Evolutionary conservation across 345 rosid species (phyloP), one percentile per base, ranked within the genome.

Genomic region (Eucalyptus pauciflora): DNA sequence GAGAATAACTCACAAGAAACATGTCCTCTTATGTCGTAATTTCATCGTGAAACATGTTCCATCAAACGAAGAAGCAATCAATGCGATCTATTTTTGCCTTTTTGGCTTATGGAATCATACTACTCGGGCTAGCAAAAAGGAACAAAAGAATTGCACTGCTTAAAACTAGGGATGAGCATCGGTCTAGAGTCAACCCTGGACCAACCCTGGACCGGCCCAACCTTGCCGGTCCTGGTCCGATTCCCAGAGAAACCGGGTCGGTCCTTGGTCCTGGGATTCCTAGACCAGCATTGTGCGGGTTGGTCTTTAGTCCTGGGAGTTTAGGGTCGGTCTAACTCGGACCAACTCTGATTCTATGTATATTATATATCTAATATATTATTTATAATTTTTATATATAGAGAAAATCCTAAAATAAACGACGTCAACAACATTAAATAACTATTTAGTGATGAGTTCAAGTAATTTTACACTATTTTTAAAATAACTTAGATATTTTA

Each of bases 161-260:
- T 10, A 41, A 37, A 37, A 37, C 41, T 37, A 37, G 41, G 41
- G 41, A 37, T 51, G 8, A 51, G 54, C 8, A 51, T 51, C 20
- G 1, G 4, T 16, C 20, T 16, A 51, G 0, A 3, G 8, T 51
- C 4, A 51, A 51, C 18, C 8, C 0, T 50, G 1, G 52, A 50
- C 6, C 17, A 50, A 14, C 52, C 52, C 2, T 50, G 0, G 3
- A 50, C 20, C 7, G 0, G 52, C 3, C 20, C 20, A 51, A 51
- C 20, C 2, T 0, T 50, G 1, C 8, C 1, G 3, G 16, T 51
- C 20, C 4, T 51, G 6, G 0, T 51, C 4, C 0, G 1, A 0
- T 51, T 51, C 20, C 8, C 4, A 51, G 3, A 0, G 8, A 51
- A 22, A 16, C 3, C 0, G 4, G 2, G 20, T 51, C 2, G 20